phyloP scores from a whole-genome alignment of 192 early-diverging fungal genomes.

The Podila minutissima region DNA sequence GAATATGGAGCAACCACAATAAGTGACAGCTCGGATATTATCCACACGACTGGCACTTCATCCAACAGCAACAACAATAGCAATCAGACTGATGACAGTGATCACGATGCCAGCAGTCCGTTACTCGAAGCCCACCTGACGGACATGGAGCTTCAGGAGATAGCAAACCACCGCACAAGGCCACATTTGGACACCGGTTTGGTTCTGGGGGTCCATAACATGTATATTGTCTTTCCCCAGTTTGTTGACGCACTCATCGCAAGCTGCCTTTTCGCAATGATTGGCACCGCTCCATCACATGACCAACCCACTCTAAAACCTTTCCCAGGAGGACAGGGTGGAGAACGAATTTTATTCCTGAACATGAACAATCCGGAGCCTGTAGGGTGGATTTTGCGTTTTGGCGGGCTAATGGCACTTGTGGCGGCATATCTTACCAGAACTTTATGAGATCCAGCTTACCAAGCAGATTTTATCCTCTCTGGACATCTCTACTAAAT shows the following conservation, averaged over 20 bases:
- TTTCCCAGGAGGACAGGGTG: slow-evolving; percentile 12
- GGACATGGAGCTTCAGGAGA: no score
- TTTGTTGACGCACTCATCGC: slow-evolving; percentile 85
- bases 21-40: not conserved
- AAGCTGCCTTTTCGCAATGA: slow-evolving; percentile 64
- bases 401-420: slow-evolving; percentile 77
- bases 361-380: slow-evolving; percentile 41
- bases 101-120: not conserved
- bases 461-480: no score
- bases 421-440: slow-evolving; percentile 61
- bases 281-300: slow-evolving; percentile 51
- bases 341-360: not conserved
- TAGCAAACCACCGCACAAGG: not conserved
- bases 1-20: no score
- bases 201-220: slow-evolving; percentile 94
- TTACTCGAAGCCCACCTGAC: no score
- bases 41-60: not conserved
- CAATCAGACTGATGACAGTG: not conserved
- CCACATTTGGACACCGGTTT: slow-evolving; percentile 65
- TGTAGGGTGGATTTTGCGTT: slow-evolving; percentile 73
- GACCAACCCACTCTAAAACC: slow-evolving; percentile 49
- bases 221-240: slow-evolving; percentile 95
- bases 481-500: no score
- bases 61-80: not conserved
- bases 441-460: no score